phyloP scores from a whole-genome alignment of 169 alveolate genomes.

The Cryptosporidium viatorum region DNA sequence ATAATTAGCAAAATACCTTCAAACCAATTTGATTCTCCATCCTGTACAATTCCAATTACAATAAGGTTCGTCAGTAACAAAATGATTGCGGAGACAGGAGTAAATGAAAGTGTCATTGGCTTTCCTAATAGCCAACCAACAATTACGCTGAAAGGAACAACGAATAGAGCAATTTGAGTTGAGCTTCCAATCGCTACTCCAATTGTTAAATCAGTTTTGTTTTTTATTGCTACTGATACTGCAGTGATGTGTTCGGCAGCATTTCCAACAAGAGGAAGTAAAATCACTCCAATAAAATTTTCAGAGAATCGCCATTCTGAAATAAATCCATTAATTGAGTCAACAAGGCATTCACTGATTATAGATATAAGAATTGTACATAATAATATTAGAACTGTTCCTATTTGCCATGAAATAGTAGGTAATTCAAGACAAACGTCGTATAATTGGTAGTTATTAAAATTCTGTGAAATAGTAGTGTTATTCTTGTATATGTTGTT shows the following conservation, averaged over 20 bases:
- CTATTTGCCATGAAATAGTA: conserved; percentile 78
- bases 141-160: conserved; percentile 88
- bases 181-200: conserved; percentile 92
- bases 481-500: conserved; percentile 1
- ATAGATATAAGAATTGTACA: conserved; percentile 77
- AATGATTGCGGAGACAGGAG: conserved; percentile 83
- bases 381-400: conserved; percentile 75
- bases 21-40: conserved; percentile 89
- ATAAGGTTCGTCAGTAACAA: conserved; percentile 83
- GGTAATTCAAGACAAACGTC: conserved; percentile 77
- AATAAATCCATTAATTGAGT: conserved; percentile 82
- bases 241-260: conserved; percentile 89
- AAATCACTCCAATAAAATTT: conserved; percentile 89
- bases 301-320: conserved; percentile 81
- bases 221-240: conserved; percentile 86
- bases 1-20: conserved; percentile 87
- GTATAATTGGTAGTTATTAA: conserved; percentile 30
- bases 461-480: background rate
- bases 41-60: conserved; percentile 85
- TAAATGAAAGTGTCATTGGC: conserved; percentile 87
- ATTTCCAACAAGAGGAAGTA: conserved; percentile 87
- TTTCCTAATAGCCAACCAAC: conserved; percentile 87
- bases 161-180: conserved; percentile 84
- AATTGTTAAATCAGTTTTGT: conserved; percentile 88
- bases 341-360: conserved; percentile 81